A percentile compares a stretch with the other conserved stretches of the same genome.
Evolutionary conservation across 805 yeast species (phyloP).

Genomic region (Monosporozyma unispora): DNA sequence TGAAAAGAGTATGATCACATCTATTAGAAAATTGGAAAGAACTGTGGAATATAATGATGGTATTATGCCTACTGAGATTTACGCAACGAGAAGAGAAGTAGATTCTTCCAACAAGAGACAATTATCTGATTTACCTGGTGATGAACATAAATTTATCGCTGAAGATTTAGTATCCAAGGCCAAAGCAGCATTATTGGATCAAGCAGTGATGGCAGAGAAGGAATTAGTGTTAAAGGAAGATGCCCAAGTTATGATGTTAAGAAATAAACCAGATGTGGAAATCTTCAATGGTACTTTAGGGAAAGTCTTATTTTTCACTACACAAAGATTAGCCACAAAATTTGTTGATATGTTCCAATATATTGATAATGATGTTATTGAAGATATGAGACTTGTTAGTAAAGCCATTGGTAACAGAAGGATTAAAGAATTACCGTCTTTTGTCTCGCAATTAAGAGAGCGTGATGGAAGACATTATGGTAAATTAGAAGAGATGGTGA

Average conservation of each 20-base stretch:
- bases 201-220: constrained; percentile 62
- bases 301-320: constrained; percentile 39
- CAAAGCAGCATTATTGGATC: constrained; percentile 36
- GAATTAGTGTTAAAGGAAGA: constrained; percentile 59
- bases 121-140: constrained; percentile 42
- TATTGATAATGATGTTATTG: constrained; percentile 22
- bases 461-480: constrained; percentile 14
- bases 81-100: constrained; percentile 80
- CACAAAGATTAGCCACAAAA: constrained; percentile 19
- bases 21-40: constrained; percentile 50
- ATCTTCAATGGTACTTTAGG: constrained; percentile 93
- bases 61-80: constrained; percentile 80
- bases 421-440: constrained; percentile 19
- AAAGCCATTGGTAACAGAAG: constrained; percentile 23
- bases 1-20: constrained; percentile 36
- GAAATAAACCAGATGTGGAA: constrained; percentile 56
- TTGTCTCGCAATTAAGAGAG: constrained; percentile 18
- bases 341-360: constrained; percentile 19
- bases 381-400: constrained; percentile 29
- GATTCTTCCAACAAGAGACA: constrained; percentile 58
- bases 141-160: constrained; percentile 37
- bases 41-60: constrained; percentile 57
- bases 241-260: constrained; percentile 91
- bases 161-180: constrained; percentile 33
- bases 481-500: constrained; percentile 13